phyloP scores from a whole-genome alignment of 371 early-diverging fungal genomes.

The Rhizomucor pusillus region DNA sequence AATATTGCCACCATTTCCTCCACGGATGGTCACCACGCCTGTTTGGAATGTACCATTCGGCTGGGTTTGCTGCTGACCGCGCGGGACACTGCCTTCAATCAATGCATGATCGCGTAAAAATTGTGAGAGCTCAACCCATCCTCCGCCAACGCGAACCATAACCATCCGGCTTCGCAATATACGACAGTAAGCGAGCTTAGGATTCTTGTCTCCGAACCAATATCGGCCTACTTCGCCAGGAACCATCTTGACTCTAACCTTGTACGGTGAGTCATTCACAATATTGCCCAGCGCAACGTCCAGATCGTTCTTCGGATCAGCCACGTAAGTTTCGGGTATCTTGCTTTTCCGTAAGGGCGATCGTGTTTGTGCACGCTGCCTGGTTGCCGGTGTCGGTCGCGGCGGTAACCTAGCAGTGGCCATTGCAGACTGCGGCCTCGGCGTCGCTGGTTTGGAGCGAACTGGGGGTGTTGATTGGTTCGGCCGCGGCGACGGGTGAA shows the following conservation, averaged over 20 bases:
- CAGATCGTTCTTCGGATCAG: slow-evolving; percentile 67
- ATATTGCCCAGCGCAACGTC: slow-evolving; percentile 72
- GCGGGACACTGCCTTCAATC: slow-evolving; percentile 47
- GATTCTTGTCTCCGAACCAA: slow-evolving; percentile 71
- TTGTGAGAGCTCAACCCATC: slow-evolving; percentile 72
- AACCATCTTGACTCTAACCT: slow-evolving; percentile 46
- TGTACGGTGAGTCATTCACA: slow-evolving; percentile 58
- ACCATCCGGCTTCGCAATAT: slow-evolving; percentile 67
- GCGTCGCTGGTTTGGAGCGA: background rate
- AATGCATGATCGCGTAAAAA: slow-evolving; percentile 45
- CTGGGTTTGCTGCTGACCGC: slow-evolving; percentile 73
- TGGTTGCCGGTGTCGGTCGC: background rate
- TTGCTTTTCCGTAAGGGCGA: background rate
- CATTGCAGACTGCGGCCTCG: slow-evolving; percentile 13
- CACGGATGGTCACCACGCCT: slow-evolving; percentile 28
- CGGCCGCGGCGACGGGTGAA: slow-evolving; percentile 31
- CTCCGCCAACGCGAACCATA: slow-evolving; percentile 82
- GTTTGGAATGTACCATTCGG: slow-evolving; percentile 72
- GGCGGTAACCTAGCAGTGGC: background rate
- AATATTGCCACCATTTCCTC: slow-evolving; percentile 10
- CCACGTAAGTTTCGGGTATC: slow-evolving; percentile 40
- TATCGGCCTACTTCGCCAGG: slow-evolving; percentile 67
- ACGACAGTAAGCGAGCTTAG: slow-evolving; percentile 72
- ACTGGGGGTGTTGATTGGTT: slow-evolving; percentile 3
- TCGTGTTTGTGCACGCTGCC: slow-evolving; percentile 1